Evolutionary conservation across 2,329 filamentous ascomycete genomes (phyloP), one percentile per base, ranked within the genome.

Genomic region (Aspergillus awamori): DNA sequence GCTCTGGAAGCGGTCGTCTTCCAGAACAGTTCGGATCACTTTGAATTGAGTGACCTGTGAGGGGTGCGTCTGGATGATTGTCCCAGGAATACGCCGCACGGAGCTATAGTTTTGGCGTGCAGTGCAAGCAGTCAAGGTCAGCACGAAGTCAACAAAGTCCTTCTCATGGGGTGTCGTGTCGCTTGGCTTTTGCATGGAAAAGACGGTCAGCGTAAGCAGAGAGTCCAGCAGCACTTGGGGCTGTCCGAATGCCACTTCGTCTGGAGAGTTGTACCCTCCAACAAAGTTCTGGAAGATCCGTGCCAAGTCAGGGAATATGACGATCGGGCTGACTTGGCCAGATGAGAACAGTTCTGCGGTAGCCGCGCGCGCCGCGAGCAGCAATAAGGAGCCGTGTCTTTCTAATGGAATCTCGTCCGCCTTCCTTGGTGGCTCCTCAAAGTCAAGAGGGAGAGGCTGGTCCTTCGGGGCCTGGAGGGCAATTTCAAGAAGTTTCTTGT

Each of bases 371-470:
- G 83, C 84, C 1, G 83, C 77, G 54, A 85, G 79, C 4, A 87
- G 74, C 13, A 86, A 74, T 10, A 87, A 70, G 13, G 84, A 80
- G 1, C 84, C 85, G 38, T 83, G 80, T 48, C 83, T 79, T 49
- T 86, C 85, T 0, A 87, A 72, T 0, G 83, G 83, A 49, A 87
- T 85, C 41, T 85, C 82, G 17, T 80, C 78, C 5, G 81, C 80
- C 15, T 78, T 78, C 20, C 75, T 75, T 2, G 85, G 85, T 7
- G 82, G 80, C 15, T 86, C 83, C 39, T 86, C 83, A 66, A 87
- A 85, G 56, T 82, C 80, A 3, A 79, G 73, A 3, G 78, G 79
- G 2, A 78, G 73, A 0, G 62, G 76, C 65, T 70, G 80, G 71
- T 71, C 80, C 72, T 41, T 73, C 47, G 62, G 74, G 67, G 62